Base-by-base conservation (phyloP, 306 rosid genomes). In the Dalbergia cochinchinensis region DNA sequence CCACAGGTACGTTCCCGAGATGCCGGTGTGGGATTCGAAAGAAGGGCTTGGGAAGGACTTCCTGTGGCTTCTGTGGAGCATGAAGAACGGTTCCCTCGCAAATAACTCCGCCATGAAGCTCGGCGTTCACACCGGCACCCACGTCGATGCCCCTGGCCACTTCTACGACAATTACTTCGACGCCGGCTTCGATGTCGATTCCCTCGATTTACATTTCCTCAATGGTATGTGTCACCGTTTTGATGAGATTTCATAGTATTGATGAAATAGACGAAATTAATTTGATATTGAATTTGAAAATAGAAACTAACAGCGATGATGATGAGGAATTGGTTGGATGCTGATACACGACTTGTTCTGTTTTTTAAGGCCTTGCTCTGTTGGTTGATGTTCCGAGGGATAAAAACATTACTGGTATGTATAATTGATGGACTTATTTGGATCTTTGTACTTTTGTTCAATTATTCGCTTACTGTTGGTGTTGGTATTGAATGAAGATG, bases 351-450 rank as follows among this genome's bases (percentile, higher is more conserved):
- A 57, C 39, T 79, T 53, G 63, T 80, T 79, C 61, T 89, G 63
- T 64, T 73, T 64, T 75, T 31, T 78, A 51, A 94, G 98, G 98
- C 66, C 90, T 82, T 20, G 91, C 93, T 3, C 87, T 94, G 77
- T 69, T 94, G 77, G 90, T 94, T 54, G 99, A 95, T 71, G 92
- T 92, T 87, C 97, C 97, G 11, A 82, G 97, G 75, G 91, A 86
- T 68, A 79, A 39, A 77, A 92, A 95, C 85, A 87, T 95, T 65
- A 95, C 97, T 19, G 99, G 99, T 92, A 84, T 53, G 91, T 47
- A 15, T 70, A 67, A 8, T 13, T 64, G 37, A 22, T 53, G 73
- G 22, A 47, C n/a, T 71, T 76, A 8, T 16, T 64, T 39, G 15
- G 13, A 20, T 18, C 31, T 14, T 51, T 53, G 63, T 48, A 16